Percentiles rank a stretch among this genome's conserved stretches.
Conservation (phyloP, 352 stramenopile species). For the Pythium vanterpoolii region DNA sequence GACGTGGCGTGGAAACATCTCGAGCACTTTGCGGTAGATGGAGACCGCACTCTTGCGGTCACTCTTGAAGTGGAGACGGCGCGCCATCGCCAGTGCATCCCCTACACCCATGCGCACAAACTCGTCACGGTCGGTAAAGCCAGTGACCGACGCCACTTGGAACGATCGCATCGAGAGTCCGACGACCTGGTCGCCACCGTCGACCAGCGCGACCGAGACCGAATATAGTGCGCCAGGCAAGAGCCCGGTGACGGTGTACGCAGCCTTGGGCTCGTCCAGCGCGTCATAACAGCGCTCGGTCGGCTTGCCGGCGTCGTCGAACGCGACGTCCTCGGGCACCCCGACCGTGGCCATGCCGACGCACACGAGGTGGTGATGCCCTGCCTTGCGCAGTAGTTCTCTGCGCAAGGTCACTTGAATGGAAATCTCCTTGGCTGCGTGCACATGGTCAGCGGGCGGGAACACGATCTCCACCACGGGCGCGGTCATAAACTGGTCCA, state of each 20-base stretch:
- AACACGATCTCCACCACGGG: slow-evolving; percentile 53
- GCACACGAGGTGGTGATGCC: slow-evolving; percentile 40
- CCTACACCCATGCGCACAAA: slow-evolving; percentile 36
- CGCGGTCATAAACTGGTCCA: background rate
- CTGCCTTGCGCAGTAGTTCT: slow-evolving; percentile 29
- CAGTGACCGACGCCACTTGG: slow-evolving; percentile 41
- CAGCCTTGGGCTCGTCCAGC: slow-evolving; percentile 35
- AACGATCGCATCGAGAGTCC: slow-evolving; percentile 65
- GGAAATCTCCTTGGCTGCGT: slow-evolving; percentile 40
- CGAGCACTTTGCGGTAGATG: slow-evolving; percentile 57
- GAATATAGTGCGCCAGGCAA: slow-evolving; percentile 51
- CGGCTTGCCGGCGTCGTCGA: slow-evolving; percentile 30
- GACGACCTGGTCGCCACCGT: slow-evolving; percentile 40
- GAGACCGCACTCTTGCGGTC: slow-evolving; percentile 27
- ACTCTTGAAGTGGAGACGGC: slow-evolving; percentile 32
- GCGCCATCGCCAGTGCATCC: slow-evolving; percentile 39
- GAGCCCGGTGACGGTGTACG: slow-evolving; percentile 55
- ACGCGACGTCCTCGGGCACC: slow-evolving; percentile 35
- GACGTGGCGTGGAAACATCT: slow-evolving; percentile 41
- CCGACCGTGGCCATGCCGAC: slow-evolving; percentile 51
- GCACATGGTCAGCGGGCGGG: slow-evolving; percentile 44
- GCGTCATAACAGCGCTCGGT: slow-evolving; percentile 61
- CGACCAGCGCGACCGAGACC: slow-evolving; percentile 51
- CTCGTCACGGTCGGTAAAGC: slow-evolving; percentile 8
- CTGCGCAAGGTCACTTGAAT: slow-evolving; percentile 51